Evolutionary conservation across 345 rosid genomes (phyloP).

Genomic region (Hypericum androsaemum): DNA sequence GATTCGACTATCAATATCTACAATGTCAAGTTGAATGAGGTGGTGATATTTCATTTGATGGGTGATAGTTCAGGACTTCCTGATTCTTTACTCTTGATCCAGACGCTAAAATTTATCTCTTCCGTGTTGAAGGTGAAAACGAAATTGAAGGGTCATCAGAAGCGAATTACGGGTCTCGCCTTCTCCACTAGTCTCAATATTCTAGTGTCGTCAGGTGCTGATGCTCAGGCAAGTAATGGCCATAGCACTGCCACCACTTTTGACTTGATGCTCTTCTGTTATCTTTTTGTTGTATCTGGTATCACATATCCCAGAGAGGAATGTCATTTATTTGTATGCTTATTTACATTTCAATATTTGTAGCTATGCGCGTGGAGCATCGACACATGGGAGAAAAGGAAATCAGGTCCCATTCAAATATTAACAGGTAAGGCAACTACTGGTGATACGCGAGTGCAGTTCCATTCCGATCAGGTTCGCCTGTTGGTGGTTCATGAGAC

Average conservation of each 20-base stretch:
- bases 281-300: not conserved
- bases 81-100: not conserved
- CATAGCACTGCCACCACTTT: not conserved
- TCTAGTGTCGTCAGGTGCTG: conserved; percentile 91
- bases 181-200: conserved; percentile 62
- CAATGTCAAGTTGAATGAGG: conserved; percentile 81
- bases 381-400: conserved; percentile 86
- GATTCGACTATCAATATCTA: conserved; percentile 77
- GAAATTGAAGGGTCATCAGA: conserved; percentile 79
- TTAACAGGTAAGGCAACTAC: conserved; percentile 55
- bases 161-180: conserved; percentile 73
- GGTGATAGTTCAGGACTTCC: not conserved
- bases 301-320: not conserved
- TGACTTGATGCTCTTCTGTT: not conserved
- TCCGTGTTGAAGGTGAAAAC: conserved; percentile 55
- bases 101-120: conserved; percentile 2
- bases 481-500: conserved; percentile 75
- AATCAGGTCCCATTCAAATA: conserved; percentile 44
- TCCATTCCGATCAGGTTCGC: conserved; percentile 65
- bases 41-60: conserved; percentile 11
- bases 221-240: conserved; percentile 61
- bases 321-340: too few relatives aligned
- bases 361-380: conserved; percentile 80
- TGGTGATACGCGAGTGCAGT: conserved; percentile 71
- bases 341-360: not conserved